Evolutionary conservation across 2,329 filamentous ascomycete genomes (phyloP).

Genomic region (Dactylellina sp.): DNA sequence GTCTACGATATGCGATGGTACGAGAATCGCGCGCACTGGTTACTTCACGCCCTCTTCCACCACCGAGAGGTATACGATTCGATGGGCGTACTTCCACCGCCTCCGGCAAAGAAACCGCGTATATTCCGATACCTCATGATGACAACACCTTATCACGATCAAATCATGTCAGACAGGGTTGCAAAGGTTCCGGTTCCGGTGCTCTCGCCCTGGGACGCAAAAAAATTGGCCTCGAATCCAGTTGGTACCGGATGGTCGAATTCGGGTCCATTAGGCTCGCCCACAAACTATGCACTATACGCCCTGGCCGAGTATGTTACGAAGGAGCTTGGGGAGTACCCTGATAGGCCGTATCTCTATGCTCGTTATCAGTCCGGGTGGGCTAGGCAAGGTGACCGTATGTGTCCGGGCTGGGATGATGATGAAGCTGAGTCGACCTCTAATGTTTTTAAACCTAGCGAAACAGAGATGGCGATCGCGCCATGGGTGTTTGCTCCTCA

Average conservation of each 20-base stretch:
- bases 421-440: neutral
- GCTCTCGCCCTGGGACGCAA: slow-evolving; percentile 10
- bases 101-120: neutral
- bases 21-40: slow-evolving; percentile 27
- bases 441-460: neutral
- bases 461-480: slow-evolving; percentile 3
- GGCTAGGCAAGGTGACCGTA: neutral
- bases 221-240: slow-evolving; percentile 17
- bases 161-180: neutral
- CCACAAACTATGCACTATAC: slow-evolving; percentile 27
- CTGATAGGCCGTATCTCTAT: slow-evolving; percentile 5
- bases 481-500: slow-evolving; percentile 32
- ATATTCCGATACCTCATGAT: slow-evolving; percentile 4
- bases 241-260: neutral
- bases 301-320: slow-evolving; percentile 18
- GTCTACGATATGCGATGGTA: slow-evolving; percentile 29
- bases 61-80: slow-evolving; percentile 13
- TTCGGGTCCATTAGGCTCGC: slow-evolving; percentile 8
- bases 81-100: neutral
- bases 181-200: neutral
- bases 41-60: slow-evolving; percentile 32
- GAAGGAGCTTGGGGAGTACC: slow-evolving; percentile 22
- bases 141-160: slow-evolving; percentile 21
- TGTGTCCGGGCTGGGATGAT: slow-evolving; percentile 13
- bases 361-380: neutral